A percentile compares a stretch with the other conserved stretches of the same genome.
Evolutionary conservation across 192 early-diverging fungal species (phyloP).

Genomic region (Dissophora ornata): DNA sequence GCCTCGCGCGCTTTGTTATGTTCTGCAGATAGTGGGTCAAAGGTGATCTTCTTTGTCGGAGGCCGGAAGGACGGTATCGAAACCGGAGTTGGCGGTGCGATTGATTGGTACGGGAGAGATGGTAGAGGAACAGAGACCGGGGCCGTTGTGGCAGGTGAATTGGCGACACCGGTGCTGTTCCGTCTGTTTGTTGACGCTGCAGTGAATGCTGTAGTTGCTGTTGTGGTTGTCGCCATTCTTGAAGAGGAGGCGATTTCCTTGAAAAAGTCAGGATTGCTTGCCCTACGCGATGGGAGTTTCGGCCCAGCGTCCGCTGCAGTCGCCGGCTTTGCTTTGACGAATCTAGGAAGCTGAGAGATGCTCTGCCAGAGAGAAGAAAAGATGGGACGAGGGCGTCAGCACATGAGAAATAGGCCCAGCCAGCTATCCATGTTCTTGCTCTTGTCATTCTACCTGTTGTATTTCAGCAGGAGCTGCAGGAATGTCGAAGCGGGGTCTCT

Average conservation of each 20-base stretch:
- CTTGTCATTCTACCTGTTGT: conserved; percentile 1
- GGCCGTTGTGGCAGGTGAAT: no score
- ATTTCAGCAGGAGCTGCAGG: background rate
- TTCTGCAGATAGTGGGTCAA: conserved; percentile 3
- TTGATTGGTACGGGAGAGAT: no score
- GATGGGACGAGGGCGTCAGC: no score
- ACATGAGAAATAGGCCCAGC: no score
- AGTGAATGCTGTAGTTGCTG: no score
- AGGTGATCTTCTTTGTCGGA: background rate
- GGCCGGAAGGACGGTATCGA: no score
- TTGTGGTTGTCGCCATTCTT: background rate
- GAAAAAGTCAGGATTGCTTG: background rate
- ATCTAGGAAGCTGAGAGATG: conserved; percentile 5
- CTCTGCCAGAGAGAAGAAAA: background rate
- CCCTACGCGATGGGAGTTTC: background rate
- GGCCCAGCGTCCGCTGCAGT: background rate
- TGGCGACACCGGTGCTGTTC: no score
- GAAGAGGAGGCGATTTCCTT: background rate
- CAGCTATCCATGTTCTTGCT: no score
- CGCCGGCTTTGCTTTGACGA: background rate
- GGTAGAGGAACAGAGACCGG: no score
- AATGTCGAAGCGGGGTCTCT: background rate
- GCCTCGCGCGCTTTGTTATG: conserved; percentile 17
- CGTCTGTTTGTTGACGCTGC: no score
- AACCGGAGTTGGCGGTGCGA: no score